Evolutionary conservation across 306 rosid genomes (phyloP).

Genomic region (Hippophae tibetana): DNA sequence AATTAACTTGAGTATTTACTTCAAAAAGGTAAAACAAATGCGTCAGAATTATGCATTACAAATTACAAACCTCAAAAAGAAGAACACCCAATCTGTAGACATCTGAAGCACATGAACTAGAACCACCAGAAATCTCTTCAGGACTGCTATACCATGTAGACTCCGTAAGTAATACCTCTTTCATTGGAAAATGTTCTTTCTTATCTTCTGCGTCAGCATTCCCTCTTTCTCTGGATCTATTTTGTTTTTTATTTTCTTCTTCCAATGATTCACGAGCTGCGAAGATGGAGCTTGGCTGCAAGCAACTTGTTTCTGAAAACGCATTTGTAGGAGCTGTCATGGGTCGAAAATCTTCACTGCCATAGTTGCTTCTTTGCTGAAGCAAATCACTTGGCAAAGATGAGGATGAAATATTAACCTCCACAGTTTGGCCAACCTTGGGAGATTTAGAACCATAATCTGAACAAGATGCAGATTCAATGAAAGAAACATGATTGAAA

Average conservation of each 20-base stretch:
- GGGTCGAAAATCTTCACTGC: constrained; percentile 44
- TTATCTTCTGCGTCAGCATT: constrained; percentile 60
- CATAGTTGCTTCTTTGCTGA: constrained; percentile 37
- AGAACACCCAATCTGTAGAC: constrained; percentile 82
- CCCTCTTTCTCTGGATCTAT: constrained; percentile 47
- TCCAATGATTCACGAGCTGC: constrained; percentile 61
- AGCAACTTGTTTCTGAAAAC: constrained; percentile 66
- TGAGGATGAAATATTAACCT: constrained; percentile 38
- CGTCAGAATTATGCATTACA: background rate
- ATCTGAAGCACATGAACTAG: constrained; percentile 79
- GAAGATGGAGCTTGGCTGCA: constrained; percentile 66
- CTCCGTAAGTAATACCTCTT: constrained; percentile 72
- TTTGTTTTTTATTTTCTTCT: constrained; percentile 56
- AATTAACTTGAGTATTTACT: background rate
- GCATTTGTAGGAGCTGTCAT: constrained; percentile 37
- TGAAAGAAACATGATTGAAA: constrained; percentile 80
- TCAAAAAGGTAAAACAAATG: constrained; percentile 17
- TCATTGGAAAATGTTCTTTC: constrained; percentile 85
- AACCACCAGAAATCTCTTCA: constrained; percentile 55
- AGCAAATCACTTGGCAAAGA: constrained; percentile 29
- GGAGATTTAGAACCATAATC: constrained; percentile 83
- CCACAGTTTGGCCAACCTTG: constrained; percentile 49
- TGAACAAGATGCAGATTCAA: constrained; percentile 89
- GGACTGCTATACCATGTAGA: constrained; percentile 88
- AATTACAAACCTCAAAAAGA: constrained; percentile 68